Conservation (phyloP, 2,329 filamentous ascomycete species). For the Diaporthe citriasiana region DNA sequence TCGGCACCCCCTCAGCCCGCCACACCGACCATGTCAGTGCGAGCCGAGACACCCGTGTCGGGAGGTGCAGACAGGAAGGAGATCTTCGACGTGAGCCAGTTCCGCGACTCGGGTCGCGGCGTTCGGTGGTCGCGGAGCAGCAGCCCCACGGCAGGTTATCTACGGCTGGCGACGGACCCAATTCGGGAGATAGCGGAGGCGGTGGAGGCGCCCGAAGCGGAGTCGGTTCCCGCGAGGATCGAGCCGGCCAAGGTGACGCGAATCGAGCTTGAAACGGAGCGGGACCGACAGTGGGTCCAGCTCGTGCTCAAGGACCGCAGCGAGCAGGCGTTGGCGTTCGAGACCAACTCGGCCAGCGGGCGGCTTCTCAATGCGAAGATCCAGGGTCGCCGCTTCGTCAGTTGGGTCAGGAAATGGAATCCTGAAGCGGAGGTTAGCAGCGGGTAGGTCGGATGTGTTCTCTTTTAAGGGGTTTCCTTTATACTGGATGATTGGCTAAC, state of each 20-base stretch:
- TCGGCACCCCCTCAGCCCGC: background rate
- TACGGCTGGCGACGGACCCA: slow-evolving; percentile 35
- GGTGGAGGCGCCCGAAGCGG: background rate
- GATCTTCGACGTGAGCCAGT: slow-evolving; percentile 37
- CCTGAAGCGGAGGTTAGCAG: slow-evolving; percentile 28
- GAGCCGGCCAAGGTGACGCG: slow-evolving; percentile 37
- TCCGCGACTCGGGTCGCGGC: slow-evolving; percentile 22
- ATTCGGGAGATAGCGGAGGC: slow-evolving; percentile 36
- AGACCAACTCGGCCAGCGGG: slow-evolving; percentile 32
- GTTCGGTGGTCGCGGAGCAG: slow-evolving; percentile 37
- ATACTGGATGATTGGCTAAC: background rate
- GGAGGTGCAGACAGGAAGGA: slow-evolving; percentile 8
- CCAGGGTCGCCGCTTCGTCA: slow-evolving; percentile 34
- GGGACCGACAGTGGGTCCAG: slow-evolving; percentile 29
- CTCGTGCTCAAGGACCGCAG: slow-evolving; percentile 34
- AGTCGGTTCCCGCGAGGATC: slow-evolving; percentile 13
- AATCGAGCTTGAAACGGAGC: slow-evolving; percentile 28
- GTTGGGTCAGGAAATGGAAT: slow-evolving; percentile 38
- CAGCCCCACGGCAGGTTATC: slow-evolving; percentile 17
- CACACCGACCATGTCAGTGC: background rate
- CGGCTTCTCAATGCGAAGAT: slow-evolving; percentile 34
- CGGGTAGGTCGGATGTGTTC: background rate
- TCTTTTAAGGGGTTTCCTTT: background rate
- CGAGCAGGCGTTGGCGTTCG: slow-evolving; percentile 38
- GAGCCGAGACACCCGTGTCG: background rate